phyloP scores from a whole-genome alignment of 2,329 filamentous ascomycete genomes.

The Monilinia fructigena region DNA sequence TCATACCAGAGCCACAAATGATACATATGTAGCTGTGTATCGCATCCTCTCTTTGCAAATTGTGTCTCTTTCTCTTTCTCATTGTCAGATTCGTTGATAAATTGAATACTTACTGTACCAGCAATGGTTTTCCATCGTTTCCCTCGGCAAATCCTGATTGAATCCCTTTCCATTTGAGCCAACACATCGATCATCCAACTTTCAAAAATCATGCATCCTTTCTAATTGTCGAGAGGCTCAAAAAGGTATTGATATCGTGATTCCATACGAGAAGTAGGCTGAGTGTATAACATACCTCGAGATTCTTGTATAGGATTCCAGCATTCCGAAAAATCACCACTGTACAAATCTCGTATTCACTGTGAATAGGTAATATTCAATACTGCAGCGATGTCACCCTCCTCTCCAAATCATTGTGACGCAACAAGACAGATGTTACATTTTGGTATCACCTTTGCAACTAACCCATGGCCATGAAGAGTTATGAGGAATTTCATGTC shows the following conservation, averaged over 20 bases:
- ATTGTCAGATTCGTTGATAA: no score
- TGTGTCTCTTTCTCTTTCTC: no score
- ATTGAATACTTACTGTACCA: no score
- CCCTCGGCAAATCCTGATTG: no score
- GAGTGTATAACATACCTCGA: background rate
- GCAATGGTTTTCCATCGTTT: no score
- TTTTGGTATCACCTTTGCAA: conserved; percentile 5
- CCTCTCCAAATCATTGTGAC: background rate
- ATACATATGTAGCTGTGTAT: no score
- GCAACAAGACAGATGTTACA: background rate
- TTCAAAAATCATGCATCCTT: background rate
- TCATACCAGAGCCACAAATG: no score
- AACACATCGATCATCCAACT: background rate
- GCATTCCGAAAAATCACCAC: background rate
- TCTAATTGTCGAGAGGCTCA: no score
- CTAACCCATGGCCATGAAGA: background rate
- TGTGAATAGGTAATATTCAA: background rate
- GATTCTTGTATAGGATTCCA: background rate
- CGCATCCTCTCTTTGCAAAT: no score
- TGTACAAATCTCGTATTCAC: conserved; percentile 8
- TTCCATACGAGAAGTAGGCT: background rate
- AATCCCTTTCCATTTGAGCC: no score
- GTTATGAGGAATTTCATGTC: background rate
- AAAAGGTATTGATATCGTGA: no score
- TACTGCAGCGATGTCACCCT: background rate